A percentile compares a stretch with the other conserved stretches of the same genome.
phyloP scores from a whole-genome alignment of 2,329 filamentous ascomycete species.

The Trichoderma sp. region DNA sequence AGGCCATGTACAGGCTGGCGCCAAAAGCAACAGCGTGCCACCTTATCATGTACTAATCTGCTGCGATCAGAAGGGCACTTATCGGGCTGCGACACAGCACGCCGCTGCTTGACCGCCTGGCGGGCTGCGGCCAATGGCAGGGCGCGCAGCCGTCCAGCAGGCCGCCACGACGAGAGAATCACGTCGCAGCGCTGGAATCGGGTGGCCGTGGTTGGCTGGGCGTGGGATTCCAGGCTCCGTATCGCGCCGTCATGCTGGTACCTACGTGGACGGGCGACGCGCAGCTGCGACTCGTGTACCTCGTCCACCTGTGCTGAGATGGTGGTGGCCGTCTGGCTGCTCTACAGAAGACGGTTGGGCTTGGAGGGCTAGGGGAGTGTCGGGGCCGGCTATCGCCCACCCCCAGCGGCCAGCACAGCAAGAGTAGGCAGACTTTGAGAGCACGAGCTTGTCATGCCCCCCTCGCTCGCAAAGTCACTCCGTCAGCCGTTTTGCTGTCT shows the following conservation, averaged over 20 bases:
- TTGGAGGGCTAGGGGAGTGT: background rate
- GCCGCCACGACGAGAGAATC: background rate
- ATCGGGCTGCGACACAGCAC: slow-evolving; percentile 21
- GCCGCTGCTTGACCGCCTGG: slow-evolving; percentile 17
- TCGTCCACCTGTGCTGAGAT: no score
- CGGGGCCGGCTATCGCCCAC: background rate
- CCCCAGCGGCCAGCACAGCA: background rate
- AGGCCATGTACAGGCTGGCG: background rate
- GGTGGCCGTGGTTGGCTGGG: background rate
- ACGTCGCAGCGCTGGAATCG: background rate
- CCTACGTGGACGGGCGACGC: background rate
- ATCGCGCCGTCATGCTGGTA: background rate
- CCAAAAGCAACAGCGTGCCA: background rate
- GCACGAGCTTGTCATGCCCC: background rate
- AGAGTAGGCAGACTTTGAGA: background rate
- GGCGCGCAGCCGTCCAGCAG: slow-evolving; percentile 8
- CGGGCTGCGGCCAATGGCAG: slow-evolving; percentile 10
- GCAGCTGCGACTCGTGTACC: background rate
- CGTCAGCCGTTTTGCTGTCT: background rate
- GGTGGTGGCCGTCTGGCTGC: background rate
- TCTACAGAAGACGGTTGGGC: background rate
- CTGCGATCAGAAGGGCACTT: background rate
- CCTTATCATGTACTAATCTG: slow-evolving; percentile 12
- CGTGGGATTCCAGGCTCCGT: background rate
- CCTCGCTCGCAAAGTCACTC: background rate